These are phyloP conservation scores for Leccinum uliginosum DNA, from an alignment of 768 basidiomycete species.

Conservation along the genomic window DNA sequence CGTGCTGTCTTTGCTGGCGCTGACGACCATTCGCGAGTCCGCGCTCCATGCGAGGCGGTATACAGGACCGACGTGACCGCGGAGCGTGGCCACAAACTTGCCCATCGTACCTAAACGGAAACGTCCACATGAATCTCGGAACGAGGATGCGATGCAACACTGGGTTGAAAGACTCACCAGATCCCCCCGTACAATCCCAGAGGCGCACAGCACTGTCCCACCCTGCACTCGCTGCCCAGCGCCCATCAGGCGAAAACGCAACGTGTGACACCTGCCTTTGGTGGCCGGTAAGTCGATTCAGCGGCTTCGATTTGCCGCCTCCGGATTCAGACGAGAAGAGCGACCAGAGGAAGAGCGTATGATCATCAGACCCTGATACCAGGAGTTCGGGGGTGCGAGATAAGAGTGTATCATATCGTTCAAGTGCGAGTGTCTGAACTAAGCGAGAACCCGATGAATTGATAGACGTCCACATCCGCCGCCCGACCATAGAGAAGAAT, in stretches of 20 bases:
- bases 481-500: background rate
- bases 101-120: conserved; percentile 37
- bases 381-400: conserved; percentile 68
- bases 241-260: conserved; percentile 90
- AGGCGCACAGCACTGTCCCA: conserved; percentile 90
- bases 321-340: conserved; percentile 47
- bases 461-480: background rate
- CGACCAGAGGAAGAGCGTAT: conserved; percentile 96
- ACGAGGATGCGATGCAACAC: background rate
- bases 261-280: conserved; percentile 94
- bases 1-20: conserved; percentile 94
- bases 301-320: conserved; percentile 56
- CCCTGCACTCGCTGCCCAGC: conserved; percentile 86
- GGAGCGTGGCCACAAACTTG: conserved; percentile 85
- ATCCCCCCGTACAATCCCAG: conserved; percentile 58
- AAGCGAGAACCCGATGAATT: background rate
- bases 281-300: conserved; percentile 88
- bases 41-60: conserved; percentile 95
- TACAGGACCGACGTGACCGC: conserved; percentile 93
- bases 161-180: conserved; percentile 30
- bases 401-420: conserved; percentile 71
- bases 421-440: conserved; percentile 76
- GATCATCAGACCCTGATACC: conserved; percentile 97
- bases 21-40: conserved; percentile 87
- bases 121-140: background rate